A percentile compares a stretch with the other conserved stretches of the same genome.
Evolutionary conservation across 306 rosid species (phyloP).

Genomic region (Vigna nakashimae): DNA sequence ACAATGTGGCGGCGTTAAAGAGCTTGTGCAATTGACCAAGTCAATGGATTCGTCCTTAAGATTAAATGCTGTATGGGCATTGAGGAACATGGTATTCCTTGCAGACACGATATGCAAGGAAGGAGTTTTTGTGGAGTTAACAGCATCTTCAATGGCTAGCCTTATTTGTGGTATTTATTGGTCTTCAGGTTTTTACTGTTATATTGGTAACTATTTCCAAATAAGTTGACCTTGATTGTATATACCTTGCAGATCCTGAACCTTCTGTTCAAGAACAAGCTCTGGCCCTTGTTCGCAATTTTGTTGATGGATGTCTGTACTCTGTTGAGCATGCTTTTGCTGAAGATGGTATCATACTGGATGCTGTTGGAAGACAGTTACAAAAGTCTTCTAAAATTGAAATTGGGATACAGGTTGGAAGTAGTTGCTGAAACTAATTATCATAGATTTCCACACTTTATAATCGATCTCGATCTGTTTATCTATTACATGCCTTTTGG

Average conservation of each 20-base stretch:
- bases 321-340: conserved; percentile 71
- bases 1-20: conserved; percentile 82
- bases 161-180: conserved; percentile 81
- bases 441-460: conserved; percentile 21
- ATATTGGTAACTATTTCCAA: conserved; percentile 25
- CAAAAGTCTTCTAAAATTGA: conserved; percentile 67
- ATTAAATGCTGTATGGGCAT: conserved; percentile 84
- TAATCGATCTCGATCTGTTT: conserved; percentile 20
- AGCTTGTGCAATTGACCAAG: conserved; percentile 80
- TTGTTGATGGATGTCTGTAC: conserved; percentile 81
- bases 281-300: conserved; percentile 86
- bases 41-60: conserved; percentile 87
- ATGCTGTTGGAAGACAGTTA: conserved; percentile 82
- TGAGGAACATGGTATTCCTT: conserved; percentile 88
- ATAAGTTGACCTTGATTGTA: conserved; percentile 38
- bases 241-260: conserved; percentile 76
- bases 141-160: conserved; percentile 74
- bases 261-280: conserved; percentile 86
- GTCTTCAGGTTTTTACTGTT: conserved; percentile 21
- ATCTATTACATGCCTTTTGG: conserved; percentile 21
- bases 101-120: conserved; percentile 72
- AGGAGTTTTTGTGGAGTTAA: conserved; percentile 70
- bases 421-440: conserved; percentile 44
- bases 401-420: conserved; percentile 82
- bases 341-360: conserved; percentile 77